Evolutionary conservation across 805 yeast species (phyloP), one percentile per base, ranked within the genome.

Genomic region (Kuraishia borneana): DNA sequence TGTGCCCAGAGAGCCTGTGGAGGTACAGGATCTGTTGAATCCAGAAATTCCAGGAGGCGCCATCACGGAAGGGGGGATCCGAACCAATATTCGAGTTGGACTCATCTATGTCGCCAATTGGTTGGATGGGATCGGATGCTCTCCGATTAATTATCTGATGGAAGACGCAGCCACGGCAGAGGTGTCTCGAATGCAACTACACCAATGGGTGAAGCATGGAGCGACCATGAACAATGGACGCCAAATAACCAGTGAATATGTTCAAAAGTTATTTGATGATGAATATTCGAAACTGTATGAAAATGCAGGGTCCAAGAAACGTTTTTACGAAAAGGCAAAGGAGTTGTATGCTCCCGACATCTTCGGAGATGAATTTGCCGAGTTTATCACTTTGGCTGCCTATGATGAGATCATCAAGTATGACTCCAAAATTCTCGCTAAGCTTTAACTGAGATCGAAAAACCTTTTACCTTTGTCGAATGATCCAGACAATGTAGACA

Each of bases 111-210:
- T 75, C 60, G 83, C 76, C 60, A 83, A 83, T 23, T 76, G 83
- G 83, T 70, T 77, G 46, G 63, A 81, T 40, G 79, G 80, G 36
- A 58, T 72, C 38, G 84, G 84, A 8, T 76, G 83, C 55, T 83
- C 77, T 36, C 83, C 85, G 42, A 76, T 77, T 58, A 74, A 78
- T 64, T 73, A 66, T 56, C 62, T 77, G 56, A 77, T 77, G 85
- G 85, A 77, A 60, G 84, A 77, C 47, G 84, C 84, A 22, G 84
- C 83, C 34, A 77, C 83, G 36, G 84, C 83, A 34, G 84, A 77
- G 54, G 83, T 77, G n/a, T 76, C 82, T 20, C 68, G 85, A 48
- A 65, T 78, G 22, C 81, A 74, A 58, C 68, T 77, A 46, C 72
- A 79, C 71, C 82, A 78, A 53, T 79, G 87, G 87, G 78, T 76